Evolutionary conservation across 2,329 filamentous ascomycete genomes (phyloP).

Genomic region (Fusarium tricinctum): DNA sequence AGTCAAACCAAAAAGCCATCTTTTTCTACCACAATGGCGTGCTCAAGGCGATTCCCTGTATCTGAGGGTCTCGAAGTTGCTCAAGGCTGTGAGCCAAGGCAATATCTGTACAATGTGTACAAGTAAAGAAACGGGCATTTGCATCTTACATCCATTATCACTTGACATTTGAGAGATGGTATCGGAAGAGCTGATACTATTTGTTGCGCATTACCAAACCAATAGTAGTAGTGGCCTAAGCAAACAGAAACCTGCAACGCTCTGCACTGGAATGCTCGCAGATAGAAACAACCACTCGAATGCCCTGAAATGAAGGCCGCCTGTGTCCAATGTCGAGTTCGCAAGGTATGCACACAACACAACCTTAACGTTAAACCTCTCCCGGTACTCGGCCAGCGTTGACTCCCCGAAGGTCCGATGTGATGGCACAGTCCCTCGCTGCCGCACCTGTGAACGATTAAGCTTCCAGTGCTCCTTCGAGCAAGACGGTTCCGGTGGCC

Average conservation of each 20-base stretch:
- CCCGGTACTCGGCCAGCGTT: conserved; percentile 46
- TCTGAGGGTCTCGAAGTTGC: not conserved
- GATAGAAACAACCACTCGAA: not conserved
- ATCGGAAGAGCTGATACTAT: no score
- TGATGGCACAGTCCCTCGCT: conserved; percentile 46
- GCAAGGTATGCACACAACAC: conserved; percentile 41
- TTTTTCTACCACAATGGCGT: conserved; percentile 37
- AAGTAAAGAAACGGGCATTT: not conserved
- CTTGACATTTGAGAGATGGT: no score
- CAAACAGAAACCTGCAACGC: no score
- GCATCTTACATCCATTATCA: not conserved
- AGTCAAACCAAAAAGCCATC: conserved; percentile 9
- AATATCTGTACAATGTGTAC: not conserved
- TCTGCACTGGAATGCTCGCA: no score
- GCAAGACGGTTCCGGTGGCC: conserved; percentile 45
- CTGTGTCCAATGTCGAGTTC: conserved; percentile 50
- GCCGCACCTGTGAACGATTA: conserved; percentile 48
- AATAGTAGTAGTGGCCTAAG: no score
- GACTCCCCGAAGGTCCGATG: conserved; percentile 50
- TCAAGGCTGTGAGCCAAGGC: not conserved
- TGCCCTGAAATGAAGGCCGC: conserved; percentile 46
- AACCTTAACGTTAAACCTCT: not conserved
- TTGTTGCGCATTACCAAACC: no score
- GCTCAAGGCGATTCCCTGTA: conserved; percentile 17
- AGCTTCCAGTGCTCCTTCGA: conserved; percentile 50